Conservation (phyloP, 2,329 filamentous ascomycete species). For the Incumbomyces lentus region DNA sequence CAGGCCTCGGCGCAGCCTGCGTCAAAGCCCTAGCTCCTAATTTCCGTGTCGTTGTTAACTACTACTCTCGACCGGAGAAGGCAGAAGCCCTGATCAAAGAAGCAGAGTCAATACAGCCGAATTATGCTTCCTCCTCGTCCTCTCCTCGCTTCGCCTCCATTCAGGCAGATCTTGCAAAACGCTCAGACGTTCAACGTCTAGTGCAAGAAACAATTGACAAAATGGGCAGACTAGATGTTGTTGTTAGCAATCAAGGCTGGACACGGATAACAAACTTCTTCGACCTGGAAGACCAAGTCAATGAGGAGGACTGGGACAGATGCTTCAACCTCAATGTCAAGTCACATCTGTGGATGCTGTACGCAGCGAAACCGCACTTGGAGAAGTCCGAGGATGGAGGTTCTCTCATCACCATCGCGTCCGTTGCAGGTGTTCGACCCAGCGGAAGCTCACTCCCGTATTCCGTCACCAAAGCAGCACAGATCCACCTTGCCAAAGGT, state of each 20-base stretch:
- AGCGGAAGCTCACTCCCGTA: slow-evolving; percentile 59
- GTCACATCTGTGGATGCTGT: slow-evolving; percentile 49
- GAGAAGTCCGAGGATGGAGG: slow-evolving; percentile 44
- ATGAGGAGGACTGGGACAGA: slow-evolving; percentile 49
- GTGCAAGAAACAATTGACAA: slow-evolving; percentile 34
- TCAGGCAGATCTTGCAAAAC: slow-evolving; percentile 18
- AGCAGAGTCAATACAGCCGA: slow-evolving; percentile 14
- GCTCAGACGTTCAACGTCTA: slow-evolving; percentile 26
- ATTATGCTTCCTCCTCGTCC: slow-evolving; percentile 3
- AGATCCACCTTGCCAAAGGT: slow-evolving; percentile 57
- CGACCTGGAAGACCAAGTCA: slow-evolving; percentile 19
- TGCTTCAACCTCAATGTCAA: slow-evolving; percentile 55
- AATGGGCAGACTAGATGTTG: slow-evolving; percentile 40
- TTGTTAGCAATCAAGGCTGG: slow-evolving; percentile 33
- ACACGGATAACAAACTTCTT: slow-evolving; percentile 30
- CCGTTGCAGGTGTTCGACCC: slow-evolving; percentile 53
- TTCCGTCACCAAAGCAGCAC: slow-evolving; percentile 65
- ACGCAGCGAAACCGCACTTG: slow-evolving; percentile 44
- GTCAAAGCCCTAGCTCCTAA: slow-evolving; percentile 19
- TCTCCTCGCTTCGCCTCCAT: slow-evolving; percentile 19
- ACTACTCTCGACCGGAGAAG: slow-evolving; percentile 19
- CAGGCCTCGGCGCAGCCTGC: slow-evolving; percentile 20
- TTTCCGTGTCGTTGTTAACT: slow-evolving; percentile 22
- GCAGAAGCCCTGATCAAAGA: slow-evolving; percentile 18
- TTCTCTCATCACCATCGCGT: slow-evolving; percentile 54